These are phyloP conservation scores for Monilinia laxa DNA, from an alignment of 2,329 filamentous ascomycete species.

Conservation along the genomic window DNA sequence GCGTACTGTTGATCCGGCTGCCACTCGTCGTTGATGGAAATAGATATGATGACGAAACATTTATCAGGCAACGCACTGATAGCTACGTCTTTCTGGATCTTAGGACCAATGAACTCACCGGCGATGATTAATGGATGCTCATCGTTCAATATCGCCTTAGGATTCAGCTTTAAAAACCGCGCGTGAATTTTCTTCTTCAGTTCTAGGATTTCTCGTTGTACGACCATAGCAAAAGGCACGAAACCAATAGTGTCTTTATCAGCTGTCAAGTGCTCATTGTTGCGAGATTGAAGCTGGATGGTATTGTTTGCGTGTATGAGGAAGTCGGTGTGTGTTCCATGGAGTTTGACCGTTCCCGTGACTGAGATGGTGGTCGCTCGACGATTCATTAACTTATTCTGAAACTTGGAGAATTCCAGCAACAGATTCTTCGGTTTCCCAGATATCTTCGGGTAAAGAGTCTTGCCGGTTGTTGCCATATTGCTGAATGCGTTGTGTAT, in stretches of 20 bases:
- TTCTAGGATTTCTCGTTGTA: constrained; percentile 16
- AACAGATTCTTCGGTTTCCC: constrained; percentile 12
- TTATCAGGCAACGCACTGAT: constrained; percentile 25
- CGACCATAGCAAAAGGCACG: background rate
- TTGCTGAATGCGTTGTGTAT: background rate
- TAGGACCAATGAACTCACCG: constrained; percentile 34
- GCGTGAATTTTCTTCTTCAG: constrained; percentile 21
- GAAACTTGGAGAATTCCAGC: constrained; percentile 2
- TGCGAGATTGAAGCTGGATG: constrained; percentile 31
- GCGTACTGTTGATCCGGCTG: constrained; percentile 28
- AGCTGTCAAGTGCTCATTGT: constrained; percentile 13
- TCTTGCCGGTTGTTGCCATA: background rate
- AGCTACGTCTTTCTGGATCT: constrained; percentile 29
- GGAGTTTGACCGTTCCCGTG: constrained; percentile 34
- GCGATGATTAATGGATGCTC: constrained; percentile 32
- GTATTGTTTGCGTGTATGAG: constrained; percentile 27
- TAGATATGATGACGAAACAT: constrained; percentile 33
- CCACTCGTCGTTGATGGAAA: constrained; percentile 31
- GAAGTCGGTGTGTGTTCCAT: constrained; percentile 34
- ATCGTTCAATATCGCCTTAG: constrained; percentile 1
- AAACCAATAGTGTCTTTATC: constrained; percentile 1
- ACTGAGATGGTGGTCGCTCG: constrained; percentile 19
- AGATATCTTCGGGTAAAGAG: constrained; percentile 7
- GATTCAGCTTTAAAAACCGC: constrained; percentile 27
- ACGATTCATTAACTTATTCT: background rate